phyloP scores from a whole-genome alignment of 345 rosid species.

The Syzygium aqueum region DNA sequence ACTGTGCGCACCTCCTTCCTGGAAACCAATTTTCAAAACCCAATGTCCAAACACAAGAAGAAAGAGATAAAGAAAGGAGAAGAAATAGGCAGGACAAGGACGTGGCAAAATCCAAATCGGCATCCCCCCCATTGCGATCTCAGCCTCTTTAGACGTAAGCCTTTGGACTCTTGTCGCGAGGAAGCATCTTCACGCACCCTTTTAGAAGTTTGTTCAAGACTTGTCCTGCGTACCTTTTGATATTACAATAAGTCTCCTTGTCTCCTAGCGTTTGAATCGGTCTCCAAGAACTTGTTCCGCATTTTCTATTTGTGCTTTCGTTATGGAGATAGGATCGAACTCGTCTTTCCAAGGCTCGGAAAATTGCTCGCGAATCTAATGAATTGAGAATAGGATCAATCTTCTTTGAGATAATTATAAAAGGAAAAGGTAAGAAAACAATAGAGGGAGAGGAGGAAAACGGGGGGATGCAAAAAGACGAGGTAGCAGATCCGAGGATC shows the following conservation, averaged over 20 bases:
- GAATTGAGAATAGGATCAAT: background rate
- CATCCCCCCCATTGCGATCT: slow-evolving; percentile 7
- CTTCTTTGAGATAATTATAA: background rate
- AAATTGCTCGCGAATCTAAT: background rate
- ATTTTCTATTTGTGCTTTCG: background rate
- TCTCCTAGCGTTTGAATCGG: background rate
- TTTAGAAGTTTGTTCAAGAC: background rate
- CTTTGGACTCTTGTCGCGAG: background rate
- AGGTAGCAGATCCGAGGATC: background rate
- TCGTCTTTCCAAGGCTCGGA: background rate
- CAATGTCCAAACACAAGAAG: background rate
- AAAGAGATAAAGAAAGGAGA: background rate
- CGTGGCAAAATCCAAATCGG: background rate
- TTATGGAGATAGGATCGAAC: background rate
- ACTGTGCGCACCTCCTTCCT: background rate
- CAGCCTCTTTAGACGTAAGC: slow-evolving; percentile 6
- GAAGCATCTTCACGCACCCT: background rate
- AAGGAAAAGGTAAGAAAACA: background rate
- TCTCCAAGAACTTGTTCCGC: background rate
- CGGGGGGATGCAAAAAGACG: background rate
- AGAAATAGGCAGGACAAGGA: background rate
- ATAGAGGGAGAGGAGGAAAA: background rate
- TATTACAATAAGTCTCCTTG: background rate
- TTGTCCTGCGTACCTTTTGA: background rate
- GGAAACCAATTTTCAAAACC: background rate